Base-by-base conservation (phyloP, 2,329 filamentous ascomycete genomes). In the Penicillium sp. region DNA sequence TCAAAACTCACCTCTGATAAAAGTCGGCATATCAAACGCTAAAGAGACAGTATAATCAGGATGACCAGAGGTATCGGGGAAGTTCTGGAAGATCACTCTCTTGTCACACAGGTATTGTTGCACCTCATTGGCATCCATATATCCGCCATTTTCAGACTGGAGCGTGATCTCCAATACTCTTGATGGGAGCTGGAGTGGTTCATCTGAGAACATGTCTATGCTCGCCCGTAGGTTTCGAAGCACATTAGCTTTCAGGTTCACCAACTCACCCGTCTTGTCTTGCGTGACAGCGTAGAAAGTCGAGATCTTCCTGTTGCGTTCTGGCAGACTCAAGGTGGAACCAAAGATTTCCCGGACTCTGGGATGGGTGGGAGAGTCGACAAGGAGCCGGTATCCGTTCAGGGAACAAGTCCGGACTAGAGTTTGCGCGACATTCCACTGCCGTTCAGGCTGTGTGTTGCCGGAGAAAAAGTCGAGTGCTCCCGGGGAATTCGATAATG, bases 81-180 rank as follows among this genome's bases (percentile, higher is more conserved):
- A 48, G 34, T 47, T 54, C 16, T 56, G 49, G 31, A 56, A 22
- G 30, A 48, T 40, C 38, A 57, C 49, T 19, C 52, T 52, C 16
- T 48, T 58, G 16, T 57, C 51, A n/a, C 47, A 49, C 36, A 62
- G 30, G 14, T 57, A 46, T 40, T 25, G 49, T 44, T 62, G 60
- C n/a, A 62, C 58, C n/a, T 54, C 59, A 39, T 35, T 55, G n/a
- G 58, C 56, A 54, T 63, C 60, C 42, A 63, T 36, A 54, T 55
- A 61, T 13, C 53, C 51, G 31, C 51, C 59, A 41, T 46, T 19
- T 7, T 34, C 46, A 1, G 56, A 53, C 31, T 56, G 47, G 19
- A 46, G 36, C 3, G 56, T 50, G 25, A 56, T 46, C 36, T 61
- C 51, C 59, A 54, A 59, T 10, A 50, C 48, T 33, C 40, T 43